Evolutionary conservation across 1,139 yeast genomes (phyloP).

Genomic region (Kazachstania sp.): DNA sequence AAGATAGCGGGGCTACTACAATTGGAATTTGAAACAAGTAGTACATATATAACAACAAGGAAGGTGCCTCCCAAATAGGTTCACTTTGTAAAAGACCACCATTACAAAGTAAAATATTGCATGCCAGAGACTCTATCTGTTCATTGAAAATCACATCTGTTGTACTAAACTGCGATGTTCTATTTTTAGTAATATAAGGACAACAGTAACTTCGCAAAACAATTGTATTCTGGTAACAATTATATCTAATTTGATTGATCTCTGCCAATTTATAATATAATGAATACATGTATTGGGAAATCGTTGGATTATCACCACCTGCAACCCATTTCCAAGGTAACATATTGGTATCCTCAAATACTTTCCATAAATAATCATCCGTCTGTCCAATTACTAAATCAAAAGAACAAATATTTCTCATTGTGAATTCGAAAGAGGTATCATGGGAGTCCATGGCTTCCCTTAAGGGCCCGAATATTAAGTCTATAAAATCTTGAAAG

Average conservation of each 20-base stretch:
- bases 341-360: constrained; percentile 15
- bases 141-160: constrained; percentile 16
- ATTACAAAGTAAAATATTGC: constrained; percentile 23
- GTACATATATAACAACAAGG: constrained; percentile 20
- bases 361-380: constrained; percentile 26
- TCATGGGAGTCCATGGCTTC: constrained; percentile 8
- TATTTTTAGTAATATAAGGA: constrained; percentile 12
- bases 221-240: constrained; percentile 15
- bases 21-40: constrained; percentile 27
- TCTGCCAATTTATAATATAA: constrained; percentile 14
- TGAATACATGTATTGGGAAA: constrained; percentile 28
- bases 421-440: constrained; percentile 16
- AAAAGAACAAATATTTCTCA: constrained; percentile 20
- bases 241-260: constrained; percentile 13
- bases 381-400: constrained; percentile 22
- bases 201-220: constrained; percentile 22
- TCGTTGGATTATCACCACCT: constrained; percentile 27
- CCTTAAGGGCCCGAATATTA: constrained; percentile 22
- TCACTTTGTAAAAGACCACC: constrained; percentile 26
- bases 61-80: constrained; percentile 22
- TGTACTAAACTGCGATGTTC: constrained; percentile 25
- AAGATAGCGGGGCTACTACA: constrained; percentile 24
- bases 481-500: constrained; percentile 23
- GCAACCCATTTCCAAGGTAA: constrained; percentile 22
- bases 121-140: constrained; percentile 22